Percentiles rank a stretch among this genome's conserved stretches.
Evolutionary conservation across 2,329 filamentous ascomycete species (phyloP).

Genomic region (Clarireedia homoeocarpa): DNA sequence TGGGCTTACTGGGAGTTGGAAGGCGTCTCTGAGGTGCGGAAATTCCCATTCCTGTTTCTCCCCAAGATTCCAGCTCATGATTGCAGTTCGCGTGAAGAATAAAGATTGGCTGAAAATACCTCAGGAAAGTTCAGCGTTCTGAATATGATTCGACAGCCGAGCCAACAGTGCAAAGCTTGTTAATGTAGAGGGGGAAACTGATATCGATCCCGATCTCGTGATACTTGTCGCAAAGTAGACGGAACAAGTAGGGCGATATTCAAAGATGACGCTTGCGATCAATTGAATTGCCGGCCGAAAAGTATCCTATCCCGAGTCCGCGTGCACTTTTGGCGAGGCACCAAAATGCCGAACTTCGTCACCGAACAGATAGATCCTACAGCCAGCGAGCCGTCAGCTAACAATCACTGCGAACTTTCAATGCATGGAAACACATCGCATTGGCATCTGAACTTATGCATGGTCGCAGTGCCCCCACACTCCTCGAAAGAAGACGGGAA

Average conservation of each 20-base stretch:
- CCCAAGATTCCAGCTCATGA: constrained; percentile 13
- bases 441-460: no score
- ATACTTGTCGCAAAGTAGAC: neutral
- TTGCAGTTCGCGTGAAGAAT: neutral
- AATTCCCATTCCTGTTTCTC: constrained; percentile 25
- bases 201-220: neutral
- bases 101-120: neutral
- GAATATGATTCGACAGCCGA: neutral
- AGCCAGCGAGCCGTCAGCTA: no score
- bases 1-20: constrained; percentile 21
- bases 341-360: neutral
- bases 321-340: neutral
- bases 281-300: neutral
- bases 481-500: no score
- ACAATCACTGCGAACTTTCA: no score
- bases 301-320: neutral
- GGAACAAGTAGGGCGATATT: neutral
- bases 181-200: neutral
- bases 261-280: neutral
- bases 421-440: no score
- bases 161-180: neutral
- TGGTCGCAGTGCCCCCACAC: no score
- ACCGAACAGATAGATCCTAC: no score
- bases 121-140: neutral
- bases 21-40: constrained; percentile 21